Evolutionary conservation across 768 basidiomycete species (phyloP), one percentile per base, ranked within the genome.

Genomic region (Calvatia gigantea): DNA sequence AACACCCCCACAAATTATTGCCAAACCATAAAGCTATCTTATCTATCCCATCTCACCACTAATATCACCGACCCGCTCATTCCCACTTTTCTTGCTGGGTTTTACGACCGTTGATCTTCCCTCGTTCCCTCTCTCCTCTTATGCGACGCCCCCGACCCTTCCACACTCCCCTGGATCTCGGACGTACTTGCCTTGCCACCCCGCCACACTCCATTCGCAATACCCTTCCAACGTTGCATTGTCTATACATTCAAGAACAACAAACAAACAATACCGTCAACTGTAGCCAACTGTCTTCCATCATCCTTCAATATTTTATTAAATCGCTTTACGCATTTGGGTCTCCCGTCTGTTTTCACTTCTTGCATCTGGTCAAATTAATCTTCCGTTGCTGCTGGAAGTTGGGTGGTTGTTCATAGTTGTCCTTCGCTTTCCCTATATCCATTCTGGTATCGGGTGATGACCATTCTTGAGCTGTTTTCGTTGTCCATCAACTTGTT

Each of bases 131-230:
- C 54, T 44, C 35, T 35, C 37, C 23, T 31, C n/a, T n/a, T n/a
- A n/a, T 29, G 57, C 52, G 57, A 58, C 8, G 44, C 54, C 45
- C 19, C 53, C 59, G 60, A 27, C 57, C 59, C 11, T 51, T 21
- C 48, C 8, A 23, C 5, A 44, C 53, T 31, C 32, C 44, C 8
- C 37, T n/a, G 53, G 54, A 55, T 55, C 29, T 19, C 15, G 54
- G 37, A 38, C 53, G 33, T 29, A 12, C 38, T 15, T 15, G 45
- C 29, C 31, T 21, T 21, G 54, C 45, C 37, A 47, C 45, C 45
- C 2, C 59, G 58, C 31, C 35, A 35, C 46, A 54, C 39, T 39
- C 12, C 55, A 49, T 42, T 19, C 38, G 42, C 33, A 25, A 42
- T 44, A 50, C 49, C 41, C 48, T 39, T 23, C 41, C 19, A 54